phyloP scores from a whole-genome alignment of 495 filamentous ascomycete genomes.

The Neurospora hispaniola region DNA sequence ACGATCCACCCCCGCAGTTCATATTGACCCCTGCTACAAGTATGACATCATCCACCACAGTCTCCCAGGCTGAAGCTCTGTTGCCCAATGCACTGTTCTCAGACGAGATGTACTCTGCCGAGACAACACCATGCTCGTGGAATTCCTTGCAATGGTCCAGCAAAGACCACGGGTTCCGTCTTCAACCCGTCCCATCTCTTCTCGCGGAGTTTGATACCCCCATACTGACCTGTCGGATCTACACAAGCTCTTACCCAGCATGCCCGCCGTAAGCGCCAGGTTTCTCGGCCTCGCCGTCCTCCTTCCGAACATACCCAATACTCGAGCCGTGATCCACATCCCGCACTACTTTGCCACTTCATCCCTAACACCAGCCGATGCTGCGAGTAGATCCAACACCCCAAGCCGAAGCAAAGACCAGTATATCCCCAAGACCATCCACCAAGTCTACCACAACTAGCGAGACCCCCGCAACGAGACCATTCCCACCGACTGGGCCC shows the following conservation, averaged over 20 bases:
- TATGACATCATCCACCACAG: too few species aligned
- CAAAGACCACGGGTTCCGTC: background rate
- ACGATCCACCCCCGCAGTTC: background rate
- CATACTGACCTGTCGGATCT: background rate
- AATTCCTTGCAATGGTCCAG: background rate
- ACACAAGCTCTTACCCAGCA: background rate
- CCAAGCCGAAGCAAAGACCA: background rate
- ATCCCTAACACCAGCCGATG: constrained; percentile 1
- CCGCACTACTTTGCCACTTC: constrained; percentile 1
- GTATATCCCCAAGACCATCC: constrained; percentile 74
- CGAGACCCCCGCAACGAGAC: constrained; percentile 30
- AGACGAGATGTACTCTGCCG: background rate
- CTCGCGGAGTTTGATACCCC: too few species aligned
- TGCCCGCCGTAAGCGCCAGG: background rate
- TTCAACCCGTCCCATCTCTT: background rate
- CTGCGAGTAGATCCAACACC: constrained; percentile 2
- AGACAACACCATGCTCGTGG: background rate
- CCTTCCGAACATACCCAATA: background rate
- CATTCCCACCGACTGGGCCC: constrained; percentile 63
- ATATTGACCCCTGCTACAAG: too few species aligned
- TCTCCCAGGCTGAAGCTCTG: background rate
- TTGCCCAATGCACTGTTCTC: background rate
- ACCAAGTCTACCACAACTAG: constrained; percentile 70
- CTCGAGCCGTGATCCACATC: constrained; percentile 1
- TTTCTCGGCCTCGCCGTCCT: background rate